Evolutionary conservation across 139 green algal genomes (phyloP), one percentile per base, ranked within the genome.

Genomic region (Chlamydomonas sp.): DNA sequence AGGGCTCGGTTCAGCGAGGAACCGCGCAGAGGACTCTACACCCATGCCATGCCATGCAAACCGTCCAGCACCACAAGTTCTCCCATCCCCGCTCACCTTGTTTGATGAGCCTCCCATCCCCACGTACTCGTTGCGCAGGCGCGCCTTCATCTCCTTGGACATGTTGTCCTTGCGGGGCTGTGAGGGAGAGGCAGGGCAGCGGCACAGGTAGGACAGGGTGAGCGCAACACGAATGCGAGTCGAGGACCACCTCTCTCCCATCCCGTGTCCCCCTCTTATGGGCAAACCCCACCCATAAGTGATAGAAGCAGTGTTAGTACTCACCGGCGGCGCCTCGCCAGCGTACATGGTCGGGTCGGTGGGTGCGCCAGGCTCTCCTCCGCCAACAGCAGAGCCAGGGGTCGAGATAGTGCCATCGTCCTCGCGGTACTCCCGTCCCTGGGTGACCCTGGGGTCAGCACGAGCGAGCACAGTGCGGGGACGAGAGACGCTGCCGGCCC

Each of bases 121-220:
- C 0, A 78, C 59, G 65, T 90, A 90, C 77, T 90, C 85, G 36
- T 81, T 13, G 0, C 75, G 59, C n/a, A 90, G 61, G 4, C 66
- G 59, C 30, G 70, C 30, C 78, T 87, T 85, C 77, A 86, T 86
- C 70, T 85, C 82, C 68, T 75, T 77, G 5, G 73, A 83, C 73
- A 89, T 39, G 76, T 84, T 83, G 65, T 74, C 62, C 63, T 81
- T 59, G 8, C 24, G 29, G 24, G 24, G 13, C 50, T 61, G 50
- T 4, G 54, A 60, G 26, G n/a, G 24, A 47, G 59, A 50, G 10
- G 39, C 10, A 50, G 8, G 39, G 39, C 39, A 50, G 39, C 39
- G 13, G 39, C 39, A 50, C 39, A 13, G 39, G 8, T 8, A 50
- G 39, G 13, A 50, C 39, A 50, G 39, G 39, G 10, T 50, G 39